Percentiles rank a stretch among this genome's conserved stretches.
Conservation (phyloP, 2,329 filamentous ascomycete genomes). For the Trichoderma gracile region DNA sequence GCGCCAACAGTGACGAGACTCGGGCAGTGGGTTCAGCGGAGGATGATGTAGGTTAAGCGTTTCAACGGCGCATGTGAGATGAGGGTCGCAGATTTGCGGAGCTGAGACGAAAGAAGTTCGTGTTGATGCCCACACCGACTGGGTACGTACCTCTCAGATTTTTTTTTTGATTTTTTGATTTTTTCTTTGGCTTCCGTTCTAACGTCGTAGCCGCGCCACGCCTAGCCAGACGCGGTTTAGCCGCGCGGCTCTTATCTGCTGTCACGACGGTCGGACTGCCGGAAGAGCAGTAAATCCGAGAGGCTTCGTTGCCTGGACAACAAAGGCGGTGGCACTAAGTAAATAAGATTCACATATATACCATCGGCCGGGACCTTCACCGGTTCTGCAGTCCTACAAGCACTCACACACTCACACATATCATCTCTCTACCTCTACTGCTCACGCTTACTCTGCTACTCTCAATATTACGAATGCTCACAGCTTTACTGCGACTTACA, state of each 20-base stretch:
- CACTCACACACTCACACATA: no score
- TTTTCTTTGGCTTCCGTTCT: neutral
- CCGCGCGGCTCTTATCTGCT: constrained; percentile 9
- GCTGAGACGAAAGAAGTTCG: neutral
- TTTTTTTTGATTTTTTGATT: constrained; percentile 5
- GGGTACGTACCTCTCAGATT: constrained; percentile 4
- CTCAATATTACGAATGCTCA: no score
- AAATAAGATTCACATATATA: constrained; percentile 46
- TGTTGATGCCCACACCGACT: constrained; percentile 19
- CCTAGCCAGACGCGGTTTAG: constrained; percentile 3
- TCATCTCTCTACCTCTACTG: no score
- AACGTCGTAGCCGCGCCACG: neutral
- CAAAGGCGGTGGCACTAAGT: constrained; percentile 40
- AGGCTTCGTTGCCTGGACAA: constrained; percentile 42
- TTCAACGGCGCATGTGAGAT: constrained; percentile 21
- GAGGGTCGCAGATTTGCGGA: constrained; percentile 27
- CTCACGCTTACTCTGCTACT: no score
- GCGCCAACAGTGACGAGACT: neutral
- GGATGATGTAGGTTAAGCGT: constrained; percentile 17
- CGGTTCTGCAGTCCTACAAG: constrained; percentile 29
- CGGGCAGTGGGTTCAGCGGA: constrained; percentile 12
- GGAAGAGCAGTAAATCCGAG: constrained; percentile 26
- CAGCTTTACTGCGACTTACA: no score
- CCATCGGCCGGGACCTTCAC: constrained; percentile 24
- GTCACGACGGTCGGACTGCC: constrained; percentile 32